Base-by-base conservation (phyloP, 148 eudicot genomes). In the Heliamphora exappendiculata region DNA sequence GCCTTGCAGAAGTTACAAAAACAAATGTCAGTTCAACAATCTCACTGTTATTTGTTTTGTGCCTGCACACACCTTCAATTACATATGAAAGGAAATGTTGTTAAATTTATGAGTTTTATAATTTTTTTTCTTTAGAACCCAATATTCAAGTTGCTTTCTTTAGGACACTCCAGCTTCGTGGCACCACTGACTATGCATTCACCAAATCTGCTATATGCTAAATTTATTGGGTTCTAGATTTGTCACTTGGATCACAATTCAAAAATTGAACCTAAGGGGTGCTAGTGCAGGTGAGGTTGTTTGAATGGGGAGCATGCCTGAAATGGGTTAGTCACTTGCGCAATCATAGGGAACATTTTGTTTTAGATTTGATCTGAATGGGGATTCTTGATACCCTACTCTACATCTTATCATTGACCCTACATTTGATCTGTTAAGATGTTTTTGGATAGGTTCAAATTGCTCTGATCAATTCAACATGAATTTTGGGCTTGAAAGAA, bases 1-100 rank as follows among this genome's bases (percentile, higher is more conserved):
- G 92, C 91, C 8, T 88, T 93, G 74, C 89, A 82, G 33, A 88
- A 80, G 63, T 70, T 93, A 75, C 90, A 89, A 41, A 83, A 79
- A 20, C 77, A 82, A 45, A 70, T 82, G 96, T 91, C 37, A 81
- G 91, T 81, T 83, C 55, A 29, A 41, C 16, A n/a, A 34, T 28
- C 22, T 53, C 33, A 45, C 47, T 72, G 39, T 62, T 34, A 24
- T 62, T 78, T 45, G 26, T 34, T 45, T 39, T 58, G 63, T 58
- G 2, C 11, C 16, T 20, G 0, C 24, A 51, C 11, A 1, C 41
- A 0, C 5, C 22, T 4, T 19, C 10, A 67, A 13, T 24, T 67
- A 17, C 4, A 5, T 22, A 67, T 17, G 37, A 22, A 39, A 41
- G 2, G n/a, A 19, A 19, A 53, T 3, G 20, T 67, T 22, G 19